Base-by-base conservation (phyloP, 306 rosid genomes). In the Sesbania bispinosa region DNA sequence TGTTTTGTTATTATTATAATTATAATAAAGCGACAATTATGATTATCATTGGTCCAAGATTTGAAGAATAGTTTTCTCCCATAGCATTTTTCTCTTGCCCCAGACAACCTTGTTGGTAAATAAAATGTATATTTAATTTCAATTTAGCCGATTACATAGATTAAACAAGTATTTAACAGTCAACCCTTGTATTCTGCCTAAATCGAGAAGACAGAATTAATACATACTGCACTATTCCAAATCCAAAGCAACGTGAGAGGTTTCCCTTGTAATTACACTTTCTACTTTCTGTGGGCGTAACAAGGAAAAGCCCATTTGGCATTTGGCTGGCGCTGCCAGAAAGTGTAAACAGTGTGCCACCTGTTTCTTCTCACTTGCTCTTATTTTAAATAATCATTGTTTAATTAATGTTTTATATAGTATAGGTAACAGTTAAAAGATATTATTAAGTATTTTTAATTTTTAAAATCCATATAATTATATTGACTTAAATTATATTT, bases 221-320 rank as follows among this genome's bases (percentile, higher is more conserved):
- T n/a, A n/a, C n/a, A n/a, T n/a, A n/a, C n/a, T n/a, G n/a, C n/a
- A n/a, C n/a, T n/a, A n/a, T n/a, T n/a, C n/a, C n/a, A 23, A 11
- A 1, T 7, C 50, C 5, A 41, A 63, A 62, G 23, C 23, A 43
- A 42, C 3, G 26, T 63, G 54, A 45, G 71, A 27, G 46, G 45
- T 27, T 15, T 30, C 10, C 68, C 45, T 15, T 33, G 43, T 33
- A n/a, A n/a, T 32, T 26, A 3, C 65, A 59, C 4, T 59, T 58
- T 33, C 16, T 16, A 18, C 10, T 62, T 38, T 26, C 72, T 38
- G 79, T 74, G 71, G 72, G 79, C 79, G 72, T 39, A 46, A 27
- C 27, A 10, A 13, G 7, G 75, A 38, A 35, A 20, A 62, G 38
- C 10, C 38, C 41, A 15, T 32, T 55, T 18, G 20, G 4, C 46